phyloP scores from a whole-genome alignment of 768 basidiomycete species.

The Cyclocybe aegerita region DNA sequence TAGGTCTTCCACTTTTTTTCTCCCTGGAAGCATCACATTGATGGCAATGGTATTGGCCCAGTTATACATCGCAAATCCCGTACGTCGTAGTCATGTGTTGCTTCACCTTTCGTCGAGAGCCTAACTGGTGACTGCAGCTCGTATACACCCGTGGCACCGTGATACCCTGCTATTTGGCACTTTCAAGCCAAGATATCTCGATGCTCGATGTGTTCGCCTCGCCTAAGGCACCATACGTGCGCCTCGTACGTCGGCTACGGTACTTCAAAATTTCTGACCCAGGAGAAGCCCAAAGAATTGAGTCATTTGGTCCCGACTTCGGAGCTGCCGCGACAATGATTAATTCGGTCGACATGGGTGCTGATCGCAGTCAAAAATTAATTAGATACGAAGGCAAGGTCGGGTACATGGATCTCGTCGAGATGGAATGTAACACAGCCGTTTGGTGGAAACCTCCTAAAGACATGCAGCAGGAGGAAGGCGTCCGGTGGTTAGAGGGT shows the following conservation, averaged over 20 bases:
- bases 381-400: too few relatives aligned
- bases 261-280: constrained; percentile 1
- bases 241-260: constrained; percentile 12
- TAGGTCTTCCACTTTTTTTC: background rate
- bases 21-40: background rate
- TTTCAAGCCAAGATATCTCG: constrained; percentile 16
- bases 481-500: constrained; percentile 6
- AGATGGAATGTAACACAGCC: background rate
- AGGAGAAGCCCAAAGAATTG: background rate
- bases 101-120: background rate
- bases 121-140: constrained; percentile 8
- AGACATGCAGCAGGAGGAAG: background rate
- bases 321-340: background rate
- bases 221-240: constrained; percentile 10
- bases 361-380: too few relatives aligned
- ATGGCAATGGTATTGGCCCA: background rate
- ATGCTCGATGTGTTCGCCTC: constrained; percentile 14
- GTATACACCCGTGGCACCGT: constrained; percentile 24
- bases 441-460: constrained; percentile 9
- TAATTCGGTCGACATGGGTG: background rate
- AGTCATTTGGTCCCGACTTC: background rate
- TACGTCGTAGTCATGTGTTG: background rate
- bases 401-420: background rate
- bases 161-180: constrained; percentile 22
- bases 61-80: constrained; percentile 20